Evolutionary conservation across 352 stramenopile genomes (phyloP).

Genomic region (Albugo laibachii): DNA sequence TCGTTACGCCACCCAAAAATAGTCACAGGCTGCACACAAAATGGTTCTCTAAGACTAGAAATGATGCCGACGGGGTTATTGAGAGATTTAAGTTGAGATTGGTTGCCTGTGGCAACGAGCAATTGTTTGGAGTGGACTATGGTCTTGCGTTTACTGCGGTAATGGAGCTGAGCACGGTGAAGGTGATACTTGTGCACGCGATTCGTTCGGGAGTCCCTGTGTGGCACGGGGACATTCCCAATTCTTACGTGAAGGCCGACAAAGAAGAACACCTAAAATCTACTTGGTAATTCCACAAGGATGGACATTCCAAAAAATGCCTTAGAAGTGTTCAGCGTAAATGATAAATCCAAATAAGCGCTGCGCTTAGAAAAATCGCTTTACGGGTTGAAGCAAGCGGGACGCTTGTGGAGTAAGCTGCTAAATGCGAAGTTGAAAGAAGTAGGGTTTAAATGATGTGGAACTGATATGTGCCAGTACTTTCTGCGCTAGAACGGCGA

Average conservation of each 20-base stretch:
- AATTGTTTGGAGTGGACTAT: no score
- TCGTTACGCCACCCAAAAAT: no score
- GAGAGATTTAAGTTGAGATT: no score
- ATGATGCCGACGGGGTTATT: no score
- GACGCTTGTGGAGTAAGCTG: constrained; percentile 7
- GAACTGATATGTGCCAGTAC: constrained; percentile 14
- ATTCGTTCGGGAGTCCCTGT: neutral
- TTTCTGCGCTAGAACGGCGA: neutral
- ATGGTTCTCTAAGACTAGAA: no score
- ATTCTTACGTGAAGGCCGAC: neutral
- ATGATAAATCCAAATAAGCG: neutral
- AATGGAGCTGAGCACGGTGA: constrained; percentile 8
- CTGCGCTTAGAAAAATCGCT: constrained; percentile 9
- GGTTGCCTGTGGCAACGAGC: no score
- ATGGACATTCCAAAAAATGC: neutral
- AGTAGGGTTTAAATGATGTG: constrained; percentile 7
- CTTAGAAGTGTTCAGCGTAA: constrained; percentile 3
- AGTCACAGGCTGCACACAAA: no score
- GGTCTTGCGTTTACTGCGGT: constrained; percentile 10
- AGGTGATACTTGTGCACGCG: neutral
- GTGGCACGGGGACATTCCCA: neutral
- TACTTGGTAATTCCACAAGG: neutral
- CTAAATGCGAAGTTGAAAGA: constrained; percentile 5
- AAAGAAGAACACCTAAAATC: neutral
- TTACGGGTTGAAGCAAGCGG: constrained; percentile 15